phyloP scores from a whole-genome alignment of 805 yeast species.

The Starmerella apis region DNA sequence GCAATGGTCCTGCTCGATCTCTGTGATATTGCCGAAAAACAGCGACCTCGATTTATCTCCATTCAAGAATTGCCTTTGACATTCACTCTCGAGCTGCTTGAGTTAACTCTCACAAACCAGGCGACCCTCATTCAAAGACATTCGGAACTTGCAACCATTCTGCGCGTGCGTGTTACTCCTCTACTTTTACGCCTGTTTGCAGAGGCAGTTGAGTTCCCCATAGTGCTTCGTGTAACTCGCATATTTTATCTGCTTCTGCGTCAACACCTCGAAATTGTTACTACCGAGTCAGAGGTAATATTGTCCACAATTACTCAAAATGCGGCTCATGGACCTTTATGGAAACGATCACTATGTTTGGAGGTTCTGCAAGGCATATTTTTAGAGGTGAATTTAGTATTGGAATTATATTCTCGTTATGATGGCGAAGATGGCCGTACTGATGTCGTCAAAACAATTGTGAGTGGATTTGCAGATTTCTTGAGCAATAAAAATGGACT shows the following conservation, averaged over 20 bases:
- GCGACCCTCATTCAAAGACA: conserved; percentile 45
- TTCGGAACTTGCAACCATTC: conserved; percentile 52
- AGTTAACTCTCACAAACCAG: conserved; percentile 63
- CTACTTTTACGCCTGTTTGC: conserved; percentile 58
- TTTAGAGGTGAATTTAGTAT: conserved; percentile 44
- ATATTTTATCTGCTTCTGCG: conserved; percentile 52
- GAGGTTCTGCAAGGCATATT: conserved; percentile 60
- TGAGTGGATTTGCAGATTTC: conserved; percentile 15
- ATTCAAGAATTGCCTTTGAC: conserved; percentile 46
- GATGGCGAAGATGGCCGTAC: conserved; percentile 41
- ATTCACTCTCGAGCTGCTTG: conserved; percentile 73
- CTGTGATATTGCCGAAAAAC: conserved; percentile 54
- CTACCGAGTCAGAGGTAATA: conserved; percentile 72
- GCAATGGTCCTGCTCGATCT: conserved; percentile 60
- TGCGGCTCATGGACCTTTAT: conserved; percentile 47
- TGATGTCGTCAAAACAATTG: conserved; percentile 11
- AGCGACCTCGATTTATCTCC: conserved; percentile 45
- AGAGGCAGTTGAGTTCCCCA: conserved; percentile 47
- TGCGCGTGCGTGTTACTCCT: conserved; percentile 65
- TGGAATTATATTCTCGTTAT: conserved; percentile 47
- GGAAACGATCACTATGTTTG: conserved; percentile 66
- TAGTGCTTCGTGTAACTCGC: conserved; percentile 65
- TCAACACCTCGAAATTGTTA: conserved; percentile 51
- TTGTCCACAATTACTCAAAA: conserved; percentile 64
- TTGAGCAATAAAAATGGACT: conserved; percentile 12